phyloP scores from a whole-genome alignment of 176 grass and related monocot genomes.

The Juncus inflexus region DNA sequence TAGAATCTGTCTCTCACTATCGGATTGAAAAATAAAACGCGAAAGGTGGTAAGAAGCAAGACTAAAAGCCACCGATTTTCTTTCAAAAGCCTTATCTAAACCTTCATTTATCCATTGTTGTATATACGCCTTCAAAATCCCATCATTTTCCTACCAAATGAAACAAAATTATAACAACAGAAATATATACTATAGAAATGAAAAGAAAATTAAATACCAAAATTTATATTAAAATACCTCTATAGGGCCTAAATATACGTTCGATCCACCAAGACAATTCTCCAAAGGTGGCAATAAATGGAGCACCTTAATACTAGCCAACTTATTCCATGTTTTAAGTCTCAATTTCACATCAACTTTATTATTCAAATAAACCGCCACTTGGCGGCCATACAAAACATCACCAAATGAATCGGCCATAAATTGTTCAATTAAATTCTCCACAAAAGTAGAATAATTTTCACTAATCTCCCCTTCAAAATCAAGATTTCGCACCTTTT shows the following conservation, averaged over 20 bases:
- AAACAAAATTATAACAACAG: conserved; percentile 18
- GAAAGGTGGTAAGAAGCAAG: conserved; percentile 71
- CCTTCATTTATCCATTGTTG: conserved; percentile 76
- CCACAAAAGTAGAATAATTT: conserved; percentile 84
- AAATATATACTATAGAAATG: not conserved
- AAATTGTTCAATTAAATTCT: conserved; percentile 72
- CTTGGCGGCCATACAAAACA: conserved; percentile 67
- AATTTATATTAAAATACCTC: conserved; percentile 45
- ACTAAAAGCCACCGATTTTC: conserved; percentile 51
- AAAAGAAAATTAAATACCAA: no score
- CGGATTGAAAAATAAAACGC: conserved; percentile 41
- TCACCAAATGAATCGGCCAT: conserved; percentile 82
- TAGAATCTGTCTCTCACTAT: conserved; percentile 27
- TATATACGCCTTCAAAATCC: conserved; percentile 70
- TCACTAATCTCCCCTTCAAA: conserved; percentile 80
- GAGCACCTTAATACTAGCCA: conserved; percentile 62
- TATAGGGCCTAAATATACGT: conserved; percentile 77
- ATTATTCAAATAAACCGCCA: conserved; percentile 80
- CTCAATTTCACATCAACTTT: conserved; percentile 50
- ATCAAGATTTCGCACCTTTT: conserved; percentile 33
- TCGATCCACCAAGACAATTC: conserved; percentile 50
- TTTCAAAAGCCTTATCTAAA: conserved; percentile 56
- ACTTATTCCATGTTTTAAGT: conserved; percentile 65
- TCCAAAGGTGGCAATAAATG: conserved; percentile 77
- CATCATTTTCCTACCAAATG: conserved; percentile 55